These are phyloP conservation scores for Maudiozyma barnettii DNA, from an alignment of 805 yeast species.

Conservation along the genomic window DNA sequence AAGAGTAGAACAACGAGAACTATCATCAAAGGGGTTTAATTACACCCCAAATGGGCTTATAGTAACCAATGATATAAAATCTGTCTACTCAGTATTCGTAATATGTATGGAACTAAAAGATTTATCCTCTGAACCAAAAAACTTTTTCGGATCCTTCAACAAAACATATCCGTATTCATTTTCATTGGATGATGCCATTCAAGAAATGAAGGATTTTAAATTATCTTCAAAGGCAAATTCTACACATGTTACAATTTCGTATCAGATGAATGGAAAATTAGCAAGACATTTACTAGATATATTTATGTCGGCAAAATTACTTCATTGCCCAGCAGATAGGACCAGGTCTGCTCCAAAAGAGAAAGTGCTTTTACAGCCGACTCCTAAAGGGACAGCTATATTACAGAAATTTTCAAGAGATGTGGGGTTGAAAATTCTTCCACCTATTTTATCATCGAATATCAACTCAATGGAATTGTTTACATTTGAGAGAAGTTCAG, in stretches of 20 bases:
- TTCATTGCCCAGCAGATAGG: conserved; percentile 70
- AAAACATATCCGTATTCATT: conserved; percentile 46
- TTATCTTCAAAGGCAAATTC: conserved; percentile 40
- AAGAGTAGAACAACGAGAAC: conserved; percentile 31
- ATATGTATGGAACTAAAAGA: conserved; percentile 34
- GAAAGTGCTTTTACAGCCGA: conserved; percentile 57
- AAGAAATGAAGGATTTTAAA: conserved; percentile 39
- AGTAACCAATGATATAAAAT: conserved; percentile 47
- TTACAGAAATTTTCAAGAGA: conserved; percentile 50
- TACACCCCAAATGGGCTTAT: conserved; percentile 46
- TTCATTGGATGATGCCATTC: conserved; percentile 40
- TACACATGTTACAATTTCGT: conserved; percentile 47
- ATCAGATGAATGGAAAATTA: conserved; percentile 41
- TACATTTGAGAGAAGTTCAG: conserved; percentile 51
- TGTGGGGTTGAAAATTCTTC: conserved; percentile 42
- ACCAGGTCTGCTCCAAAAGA: conserved; percentile 43
- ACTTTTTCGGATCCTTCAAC: conserved; percentile 21
- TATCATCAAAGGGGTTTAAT: conserved; percentile 36
- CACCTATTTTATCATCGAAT: conserved; percentile 41
- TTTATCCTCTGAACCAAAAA: conserved; percentile 12
- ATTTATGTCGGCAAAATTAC: conserved; percentile 51
- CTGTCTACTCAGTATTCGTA: conserved; percentile 46
- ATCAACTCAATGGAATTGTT: conserved; percentile 69
- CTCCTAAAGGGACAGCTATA: conserved; percentile 80
- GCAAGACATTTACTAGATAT: conserved; percentile 39